Base-by-base conservation (phyloP, 1,284 basidiomycete genomes). In the Ceratobasidium sp. region DNA sequence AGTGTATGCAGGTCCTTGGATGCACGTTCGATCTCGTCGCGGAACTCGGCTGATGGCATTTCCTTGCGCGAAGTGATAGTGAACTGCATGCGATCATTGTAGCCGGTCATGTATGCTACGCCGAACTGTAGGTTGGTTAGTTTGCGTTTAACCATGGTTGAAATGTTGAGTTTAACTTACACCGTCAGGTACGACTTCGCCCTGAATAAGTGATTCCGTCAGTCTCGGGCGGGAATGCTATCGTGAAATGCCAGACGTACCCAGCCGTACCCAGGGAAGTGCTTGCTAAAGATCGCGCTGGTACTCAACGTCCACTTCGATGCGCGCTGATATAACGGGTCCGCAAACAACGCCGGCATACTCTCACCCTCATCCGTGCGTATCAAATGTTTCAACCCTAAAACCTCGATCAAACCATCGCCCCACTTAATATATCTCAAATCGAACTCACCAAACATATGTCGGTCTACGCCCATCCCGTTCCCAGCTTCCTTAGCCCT, bases 211-310 rank as follows among this genome's bases (percentile, higher is more conserved):
- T 74, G 1, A 75, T 74, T 64, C 75, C 66, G 62, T 73, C 24
- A 72, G 11, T 54, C n/a, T 59, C 27, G 60, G 22, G 44, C 31
- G 47, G 60, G 33, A 27, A 76, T 19, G 64, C n/a, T 33, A 78
- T 41, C 44, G 27, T 41, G 22, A 66, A 82, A 9, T 27, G 2
- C 9, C 73, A 6, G 17, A 89, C 89, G 85, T 94, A 93, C 94
- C 91, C 93, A 96, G 44, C 95, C 95, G 83, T 96, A 97, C 27
- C 88, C 90, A 59, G 86, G 86, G 80, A 97, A 91, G 80, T 92
- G 89, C 76, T 91, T 90, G 27, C 92, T 93, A 81, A 93, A 95
- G 69, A 97, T 88, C 27, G 94, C 93, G 51, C 92, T 94, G n/a
- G 95, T 97, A 80, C 92, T 93, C 75, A 94, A 82, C 4, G 88